Evolutionary conservation across 805 yeast species (phyloP).

Genomic region (Candida sphagnicola): DNA sequence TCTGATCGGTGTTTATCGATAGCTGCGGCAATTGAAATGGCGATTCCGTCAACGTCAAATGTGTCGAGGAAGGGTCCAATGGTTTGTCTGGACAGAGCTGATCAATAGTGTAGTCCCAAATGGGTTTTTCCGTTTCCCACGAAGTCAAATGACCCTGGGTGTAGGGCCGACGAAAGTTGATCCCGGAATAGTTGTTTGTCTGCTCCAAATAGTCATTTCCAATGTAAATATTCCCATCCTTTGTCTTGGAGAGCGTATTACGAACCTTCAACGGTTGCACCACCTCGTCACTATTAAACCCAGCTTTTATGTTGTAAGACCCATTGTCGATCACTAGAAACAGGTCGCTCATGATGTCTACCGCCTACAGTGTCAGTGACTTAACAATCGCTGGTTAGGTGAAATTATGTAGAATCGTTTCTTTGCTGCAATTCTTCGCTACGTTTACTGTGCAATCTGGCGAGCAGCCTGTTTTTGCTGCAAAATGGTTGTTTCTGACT

Average conservation of each 20-base stretch:
- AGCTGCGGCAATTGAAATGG: conserved; percentile 80
- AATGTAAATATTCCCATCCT: conserved; percentile 67
- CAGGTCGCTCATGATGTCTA: conserved; percentile 9
- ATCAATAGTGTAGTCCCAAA: conserved; percentile 82
- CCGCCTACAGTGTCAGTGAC: too few relatives aligned
- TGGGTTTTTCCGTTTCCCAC: conserved; percentile 85
- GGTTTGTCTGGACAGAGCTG: conserved; percentile 10
- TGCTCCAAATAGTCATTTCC: conserved; percentile 62
- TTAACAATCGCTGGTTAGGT: too few relatives aligned
- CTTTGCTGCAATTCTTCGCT: too few relatives aligned
- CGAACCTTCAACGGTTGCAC: conserved; percentile 38
- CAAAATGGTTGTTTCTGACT: background rate
- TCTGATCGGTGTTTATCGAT: conserved; percentile 83
- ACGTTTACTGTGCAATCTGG: too few relatives aligned
- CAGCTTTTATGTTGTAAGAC: conserved; percentile 68
- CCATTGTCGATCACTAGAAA: conserved; percentile 83
- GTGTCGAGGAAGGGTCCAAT: conserved; percentile 26
- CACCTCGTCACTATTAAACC: conserved; percentile 17
- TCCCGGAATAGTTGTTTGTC: conserved; percentile 70
- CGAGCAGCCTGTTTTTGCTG: too few relatives aligned
- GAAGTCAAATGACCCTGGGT: conserved; percentile 86
- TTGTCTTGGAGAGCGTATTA: conserved; percentile 70
- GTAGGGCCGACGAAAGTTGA: conserved; percentile 73
- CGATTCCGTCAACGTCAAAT: conserved; percentile 71
- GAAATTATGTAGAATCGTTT: background rate